phyloP scores from a whole-genome alignment of 352 stramenopile species.

The Globisporangium alternatum region DNA sequence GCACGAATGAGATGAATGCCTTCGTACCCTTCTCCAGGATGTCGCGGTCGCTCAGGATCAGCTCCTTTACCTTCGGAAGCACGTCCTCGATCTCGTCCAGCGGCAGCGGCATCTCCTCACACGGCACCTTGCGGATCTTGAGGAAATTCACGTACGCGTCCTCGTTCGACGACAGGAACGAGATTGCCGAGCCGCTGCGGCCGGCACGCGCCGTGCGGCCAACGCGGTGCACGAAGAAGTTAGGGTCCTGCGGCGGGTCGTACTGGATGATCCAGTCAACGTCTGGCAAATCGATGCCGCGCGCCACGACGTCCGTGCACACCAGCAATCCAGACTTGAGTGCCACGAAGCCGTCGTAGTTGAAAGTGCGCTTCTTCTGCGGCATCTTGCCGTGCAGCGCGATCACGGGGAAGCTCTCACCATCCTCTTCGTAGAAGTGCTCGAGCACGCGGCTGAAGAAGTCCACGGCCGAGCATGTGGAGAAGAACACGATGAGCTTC shows the following conservation, averaged over 20 bases:
- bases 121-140: conserved; percentile 92
- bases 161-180: conserved; percentile 96
- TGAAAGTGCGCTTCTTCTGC: conserved; percentile 83
- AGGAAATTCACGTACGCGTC: conserved; percentile 97
- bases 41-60: conserved; percentile 93
- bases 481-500: conserved; percentile 99
- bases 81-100: conserved; percentile 76
- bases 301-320: conserved; percentile 98
- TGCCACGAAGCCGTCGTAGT: conserved; percentile 73
- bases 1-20: conserved; percentile 98
- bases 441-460: conserved; percentile 94
- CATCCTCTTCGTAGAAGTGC: conserved; percentile 48
- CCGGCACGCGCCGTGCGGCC: conserved; percentile 96
- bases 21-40: conserved; percentile 98
- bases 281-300: conserved; percentile 98
- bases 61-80: conserved; percentile 85
- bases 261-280: conserved; percentile 99
- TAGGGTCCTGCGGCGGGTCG: conserved; percentile 96
- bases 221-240: conserved; percentile 98
- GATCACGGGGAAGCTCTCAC: conserved; percentile 47
- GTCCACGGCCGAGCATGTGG: conserved; percentile 98
- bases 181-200: conserved; percentile 88
- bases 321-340: conserved; percentile 87
- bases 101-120: conserved; percentile 72
- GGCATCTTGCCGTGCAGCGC: conserved; percentile 94